phyloP scores from a whole-genome alignment of 257 asterid species.

The Ocimum tenuiflorum region DNA sequence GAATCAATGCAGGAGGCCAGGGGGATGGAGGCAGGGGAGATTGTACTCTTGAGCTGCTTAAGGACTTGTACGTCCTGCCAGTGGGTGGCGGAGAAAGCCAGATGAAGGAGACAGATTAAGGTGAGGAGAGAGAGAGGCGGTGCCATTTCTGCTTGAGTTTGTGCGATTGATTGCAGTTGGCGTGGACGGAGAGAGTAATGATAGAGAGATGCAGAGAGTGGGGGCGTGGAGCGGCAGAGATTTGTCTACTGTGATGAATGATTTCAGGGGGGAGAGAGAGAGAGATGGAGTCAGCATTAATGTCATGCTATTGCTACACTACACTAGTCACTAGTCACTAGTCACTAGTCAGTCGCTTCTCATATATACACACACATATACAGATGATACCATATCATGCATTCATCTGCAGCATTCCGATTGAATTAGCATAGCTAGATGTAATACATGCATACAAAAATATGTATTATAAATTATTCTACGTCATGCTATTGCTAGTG shows the following conservation, averaged over 20 bases:
- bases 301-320: neutral
- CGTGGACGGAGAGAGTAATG: neutral
- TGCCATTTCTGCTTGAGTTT: slow-evolving; percentile 10
- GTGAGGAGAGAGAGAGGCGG: slow-evolving; percentile 1
- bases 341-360: neutral
- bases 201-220: neutral
- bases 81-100: slow-evolving; percentile 42
- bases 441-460: no score
- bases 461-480: no score
- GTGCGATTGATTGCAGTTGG: neutral
- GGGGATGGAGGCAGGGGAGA: slow-evolving; percentile 37
- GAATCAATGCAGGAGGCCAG: slow-evolving; percentile 60
- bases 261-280: slow-evolving; percentile 3
- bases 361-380: neutral
- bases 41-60: slow-evolving; percentile 48
- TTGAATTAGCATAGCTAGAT: no score
- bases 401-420: no score
- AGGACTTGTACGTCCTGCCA: slow-evolving; percentile 50
- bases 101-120: slow-evolving; percentile 8
- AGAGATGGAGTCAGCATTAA: neutral
- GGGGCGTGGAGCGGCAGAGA: slow-evolving; percentile 18
- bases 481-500: no score
- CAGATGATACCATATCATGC: no score
- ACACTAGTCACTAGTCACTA: neutral
- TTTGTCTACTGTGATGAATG: slow-evolving; percentile 5